Base-by-base conservation (phyloP, 495 filamentous ascomycete genomes). In the Immersiella caudata region DNA sequence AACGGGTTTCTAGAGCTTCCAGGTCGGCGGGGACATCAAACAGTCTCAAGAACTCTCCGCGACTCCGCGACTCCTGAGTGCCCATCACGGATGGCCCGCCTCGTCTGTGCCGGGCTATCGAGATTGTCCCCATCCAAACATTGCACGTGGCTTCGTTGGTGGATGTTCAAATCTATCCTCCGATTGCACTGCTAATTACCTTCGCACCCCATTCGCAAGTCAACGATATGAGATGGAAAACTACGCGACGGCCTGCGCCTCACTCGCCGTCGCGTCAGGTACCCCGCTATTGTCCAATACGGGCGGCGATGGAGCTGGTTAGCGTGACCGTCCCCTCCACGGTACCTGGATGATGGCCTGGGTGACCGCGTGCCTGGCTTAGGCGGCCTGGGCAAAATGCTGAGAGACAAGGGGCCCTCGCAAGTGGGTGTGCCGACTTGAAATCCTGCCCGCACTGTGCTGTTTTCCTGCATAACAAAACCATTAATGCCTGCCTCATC, bases 191-290 rank as follows among this genome's bases (percentile, higher is more conserved):
- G 29, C n/a, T 65, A 56, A 63, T 70, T 70, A 67, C 65, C 29
- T 33, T 3, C 8, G 40, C 40, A 46, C 40, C 40, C 40, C 40
- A 70, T 70, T 71, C 60, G 25, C 25, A 22, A 20, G 20, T 58
- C 35, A n/a, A 24, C 21, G 54, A 52, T 24, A 56, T 60, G 64
- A 60, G 57, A 72, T 50, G 64, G 64, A 57, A 6, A 51, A 59
- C 66, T 65, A 67, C 70, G 59, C 61, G 70, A 67, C 35, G 1
- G 60, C 56, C 69, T 75, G 73, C 71, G 73, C 73, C 73, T 73
- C 73, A 40, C 58, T 55, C 55, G 59, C 60, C 25, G 69, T 71
- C 60, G 67, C 71, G 67, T 71, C 66, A 24, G 60, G 65, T 73
- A 68, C 73, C 71, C 73, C 72, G 70, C 70, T 70, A 67, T 67